Base-by-base conservation (phyloP, 2,329 filamentous ascomycete genomes). In the Sporothrix dimorphospora region DNA sequence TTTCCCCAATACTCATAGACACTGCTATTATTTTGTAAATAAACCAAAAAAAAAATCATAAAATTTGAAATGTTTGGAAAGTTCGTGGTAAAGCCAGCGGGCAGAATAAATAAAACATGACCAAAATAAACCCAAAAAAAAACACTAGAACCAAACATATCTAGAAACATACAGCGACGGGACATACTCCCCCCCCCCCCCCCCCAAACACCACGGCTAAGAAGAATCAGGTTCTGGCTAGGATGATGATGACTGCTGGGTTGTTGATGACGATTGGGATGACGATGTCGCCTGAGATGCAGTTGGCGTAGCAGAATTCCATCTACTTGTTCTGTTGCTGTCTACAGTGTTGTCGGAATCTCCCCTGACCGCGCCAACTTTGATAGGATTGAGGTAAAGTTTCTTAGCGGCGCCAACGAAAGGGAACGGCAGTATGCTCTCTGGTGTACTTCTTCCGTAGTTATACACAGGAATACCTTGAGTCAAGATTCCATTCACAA, bases 401-500 rank as follows among this genome's bases (percentile, higher is more conserved):
- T n/a, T n/a, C n/a, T n/a, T n/a, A n/a, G n/a, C n/a, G n/a, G n/a
- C n/a, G n/a, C n/a, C n/a, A n/a, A n/a, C n/a, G n/a, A n/a, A n/a
- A 14, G 63, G 21, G 19, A 49, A 67, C 9, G 63, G 42, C 5
- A 70, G 2, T 5, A 38, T 34, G 12, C 21, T 71, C 14, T 4
- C 21, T 40, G 7, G 27, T 4, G 30, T 5, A 8, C 14, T 80
- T 85, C 11, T 40, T 14, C 81, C 34, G 38, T 66, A 21, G 8
- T 38, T 59, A 49, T 40, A 51, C 8, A 4, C 2, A 12, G 57
- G 57, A 1, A 47, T 7, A 8, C 71, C 67, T 6, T 3, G 12
- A 24, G 30, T 51, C 24, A 72, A n/a, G 3, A 70, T 1, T 7
- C 19, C 30, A 9, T 42, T 16, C 6, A 55, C 11, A 5, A 11